Evolutionary conservation across 768 basidiomycete genomes (phyloP), one percentile per base, ranked within the genome.

Genomic region (Leccinum variicolor): DNA sequence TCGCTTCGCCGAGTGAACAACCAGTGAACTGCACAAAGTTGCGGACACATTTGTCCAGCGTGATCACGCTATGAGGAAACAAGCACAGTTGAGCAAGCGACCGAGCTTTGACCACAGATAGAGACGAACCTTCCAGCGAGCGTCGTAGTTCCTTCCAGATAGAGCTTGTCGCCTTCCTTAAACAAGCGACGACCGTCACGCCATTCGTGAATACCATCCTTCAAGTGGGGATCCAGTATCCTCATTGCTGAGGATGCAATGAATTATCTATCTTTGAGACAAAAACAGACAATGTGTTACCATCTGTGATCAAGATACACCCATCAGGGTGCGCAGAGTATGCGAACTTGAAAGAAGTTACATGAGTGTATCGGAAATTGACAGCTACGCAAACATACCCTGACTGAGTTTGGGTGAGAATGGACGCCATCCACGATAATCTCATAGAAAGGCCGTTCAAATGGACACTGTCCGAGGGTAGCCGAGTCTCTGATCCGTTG

Each of bases 371-470:
- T n/a, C 33, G 26, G 31, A 23, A 33, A 52, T 23, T 3, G 14
- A 34, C 3, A 10, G 46, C 6, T 6, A 6, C 41, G 25, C 25
- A 41, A 46, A 76, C 86, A 55, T 71, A 94, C 89, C 65, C 90
- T 79, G 56, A 95, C 90, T 46, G 91, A 91, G 69, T 93, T 91
- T 15, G 94, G 93, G 71, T 95, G 93, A 13, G 85, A 90, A 68
- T 96, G 94, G 54, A 94, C 84, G 1, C 93, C 94, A 69, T 96
- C 94, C 7, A 92, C 92, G 60, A 95, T 96, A 53, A 95, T 76
- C 54, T 88, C 92, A 66, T 91, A 96, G 72, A 84, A 95, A 14
- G 94, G 94, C 61, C 91, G 76, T 64, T 79, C 78, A 74, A 85
- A 84, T 21, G 72, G 66, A 39, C 66, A 50, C 62, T 79, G 78